phyloP scores from a whole-genome alignment of 2,329 filamentous ascomycete genomes.

The Trichoderma gracile region DNA sequence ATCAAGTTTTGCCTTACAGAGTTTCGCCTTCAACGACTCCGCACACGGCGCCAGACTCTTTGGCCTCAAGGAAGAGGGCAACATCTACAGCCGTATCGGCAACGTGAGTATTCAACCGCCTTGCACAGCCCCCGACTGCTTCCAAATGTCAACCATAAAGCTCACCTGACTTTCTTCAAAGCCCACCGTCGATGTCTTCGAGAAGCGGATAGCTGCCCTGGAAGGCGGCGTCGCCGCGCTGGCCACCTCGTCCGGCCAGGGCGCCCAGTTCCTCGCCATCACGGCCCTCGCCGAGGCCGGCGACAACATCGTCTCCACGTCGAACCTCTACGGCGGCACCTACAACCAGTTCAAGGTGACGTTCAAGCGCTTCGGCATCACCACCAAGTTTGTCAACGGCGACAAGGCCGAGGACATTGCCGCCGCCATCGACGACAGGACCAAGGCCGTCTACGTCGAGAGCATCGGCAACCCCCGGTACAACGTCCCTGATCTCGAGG shows the following conservation, averaged over 20 bases:
- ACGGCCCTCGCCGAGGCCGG: constrained; percentile 80
- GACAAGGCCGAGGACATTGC: constrained; percentile 79
- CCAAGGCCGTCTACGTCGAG: constrained; percentile 90
- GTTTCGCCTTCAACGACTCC: constrained; percentile 92
- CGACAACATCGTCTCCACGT: constrained; percentile 91
- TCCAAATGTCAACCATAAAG: neutral
- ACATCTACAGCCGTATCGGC: constrained; percentile 97
- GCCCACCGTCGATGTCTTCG: constrained; percentile 94
- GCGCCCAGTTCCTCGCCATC: constrained; percentile 90
- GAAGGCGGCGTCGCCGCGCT: constrained; percentile 89
- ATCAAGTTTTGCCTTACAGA: constrained; percentile 51
- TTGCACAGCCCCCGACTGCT: too few species aligned
- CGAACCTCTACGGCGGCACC: constrained; percentile 90
- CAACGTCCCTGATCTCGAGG: constrained; percentile 89
- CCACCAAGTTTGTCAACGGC: constrained; percentile 82
- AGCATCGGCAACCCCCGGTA: constrained; percentile 92
- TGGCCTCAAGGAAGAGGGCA: constrained; percentile 93
- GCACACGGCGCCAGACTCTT: constrained; percentile 94
- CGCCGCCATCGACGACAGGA: constrained; percentile 84
- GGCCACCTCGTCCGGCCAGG: constrained; percentile 81
- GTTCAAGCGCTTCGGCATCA: constrained; percentile 81
- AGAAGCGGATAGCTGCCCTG: constrained; percentile 92
- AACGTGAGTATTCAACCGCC: constrained; percentile 78
- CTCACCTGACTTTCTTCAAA: constrained; percentile 37
- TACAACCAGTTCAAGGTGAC: constrained; percentile 98